phyloP scores from a whole-genome alignment of 768 basidiomycete species.

The Serendipita indica region DNA sequence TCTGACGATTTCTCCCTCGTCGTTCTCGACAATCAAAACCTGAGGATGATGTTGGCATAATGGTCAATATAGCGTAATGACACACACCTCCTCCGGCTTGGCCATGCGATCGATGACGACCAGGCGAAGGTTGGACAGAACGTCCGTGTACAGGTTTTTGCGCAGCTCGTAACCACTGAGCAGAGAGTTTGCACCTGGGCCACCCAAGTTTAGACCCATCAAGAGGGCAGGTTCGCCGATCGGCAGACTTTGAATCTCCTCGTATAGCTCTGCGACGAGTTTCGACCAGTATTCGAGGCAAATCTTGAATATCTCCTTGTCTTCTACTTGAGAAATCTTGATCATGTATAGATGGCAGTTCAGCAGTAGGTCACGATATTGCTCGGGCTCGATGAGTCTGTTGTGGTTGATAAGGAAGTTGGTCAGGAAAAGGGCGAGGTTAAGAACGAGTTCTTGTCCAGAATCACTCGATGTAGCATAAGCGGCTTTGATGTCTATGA shows the following conservation, averaged over 20 bases:
- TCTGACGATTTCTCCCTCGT: slow-evolving; percentile 97
- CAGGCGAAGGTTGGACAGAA: slow-evolving; percentile 80
- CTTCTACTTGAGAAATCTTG: slow-evolving; percentile 94
- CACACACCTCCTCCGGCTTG: slow-evolving; percentile 88
- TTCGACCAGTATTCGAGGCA: slow-evolving; percentile 96
- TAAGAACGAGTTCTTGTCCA: slow-evolving; percentile 93
- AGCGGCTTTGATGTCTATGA: slow-evolving; percentile 65
- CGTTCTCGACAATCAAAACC: slow-evolving; percentile 98
- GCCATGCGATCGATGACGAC: slow-evolving; percentile 99
- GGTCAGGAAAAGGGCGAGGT: slow-evolving; percentile 91
- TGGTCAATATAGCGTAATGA: not conserved
- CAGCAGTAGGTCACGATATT: slow-evolving; percentile 82
- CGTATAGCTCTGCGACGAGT: slow-evolving; percentile 90
- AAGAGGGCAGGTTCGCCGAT: slow-evolving; percentile 74
- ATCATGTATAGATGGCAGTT: slow-evolving; percentile 98
- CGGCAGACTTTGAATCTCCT: slow-evolving; percentile 86
- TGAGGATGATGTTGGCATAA: slow-evolving; percentile 20
- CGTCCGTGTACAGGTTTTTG: slow-evolving; percentile 92
- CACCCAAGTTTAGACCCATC: slow-evolving; percentile 79
- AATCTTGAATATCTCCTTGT: slow-evolving; percentile 98
- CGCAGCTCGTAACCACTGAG: slow-evolving; percentile 64
- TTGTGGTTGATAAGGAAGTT: slow-evolving; percentile 93
- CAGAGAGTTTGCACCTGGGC: slow-evolving; percentile 48
- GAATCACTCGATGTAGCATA: slow-evolving; percentile 80
- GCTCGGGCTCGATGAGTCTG: slow-evolving; percentile 74